Conservation (phyloP, 441 rosid genomes). For the Pelargonium fulgidum region DNA sequence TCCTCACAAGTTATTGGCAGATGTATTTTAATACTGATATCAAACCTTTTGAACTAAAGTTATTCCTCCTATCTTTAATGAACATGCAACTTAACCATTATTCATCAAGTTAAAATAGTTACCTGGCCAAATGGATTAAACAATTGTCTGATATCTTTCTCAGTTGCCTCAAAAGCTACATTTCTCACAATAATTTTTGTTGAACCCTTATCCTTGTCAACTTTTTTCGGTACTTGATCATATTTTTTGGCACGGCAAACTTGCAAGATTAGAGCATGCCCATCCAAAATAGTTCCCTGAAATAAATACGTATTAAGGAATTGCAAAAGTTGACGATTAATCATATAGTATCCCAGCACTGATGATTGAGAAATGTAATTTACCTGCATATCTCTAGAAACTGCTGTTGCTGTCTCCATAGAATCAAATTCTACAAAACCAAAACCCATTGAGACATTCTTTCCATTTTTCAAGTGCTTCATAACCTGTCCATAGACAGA, state of each 20-base stretch:
- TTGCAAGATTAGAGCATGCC: constrained; percentile 77
- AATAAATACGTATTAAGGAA: constrained; percentile 12
- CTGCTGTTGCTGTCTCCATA: constrained; percentile 60
- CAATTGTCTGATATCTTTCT: constrained; percentile 74
- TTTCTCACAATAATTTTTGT: constrained; percentile 75
- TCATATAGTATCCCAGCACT: background rate
- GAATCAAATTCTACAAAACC: constrained; percentile 90
- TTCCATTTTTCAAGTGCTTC: constrained; percentile 74
- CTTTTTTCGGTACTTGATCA: constrained; percentile 43
- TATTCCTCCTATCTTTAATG: background rate
- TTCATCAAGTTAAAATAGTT: constrained; percentile 10
- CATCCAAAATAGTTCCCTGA: constrained; percentile 81
- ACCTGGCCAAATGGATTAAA: constrained; percentile 95
- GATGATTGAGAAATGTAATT: constrained; percentile 17
- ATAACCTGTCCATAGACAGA: constrained; percentile 46
- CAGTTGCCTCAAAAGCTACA: constrained; percentile 90
- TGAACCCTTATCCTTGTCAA: constrained; percentile 52
- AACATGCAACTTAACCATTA: background rate
- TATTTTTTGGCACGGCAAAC: constrained; percentile 67
- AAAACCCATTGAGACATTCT: constrained; percentile 75
- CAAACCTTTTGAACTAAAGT: background rate
- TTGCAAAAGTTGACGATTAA: constrained; percentile 10
- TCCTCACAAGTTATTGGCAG: background rate
- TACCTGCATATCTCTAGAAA: constrained; percentile 70
- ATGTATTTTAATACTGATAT: background rate